A percentile compares a stretch with the other conserved stretches of the same genome.
Evolutionary conservation across 306 rosid genomes (phyloP).

Genomic region (Cicer chorassanicum): DNA sequence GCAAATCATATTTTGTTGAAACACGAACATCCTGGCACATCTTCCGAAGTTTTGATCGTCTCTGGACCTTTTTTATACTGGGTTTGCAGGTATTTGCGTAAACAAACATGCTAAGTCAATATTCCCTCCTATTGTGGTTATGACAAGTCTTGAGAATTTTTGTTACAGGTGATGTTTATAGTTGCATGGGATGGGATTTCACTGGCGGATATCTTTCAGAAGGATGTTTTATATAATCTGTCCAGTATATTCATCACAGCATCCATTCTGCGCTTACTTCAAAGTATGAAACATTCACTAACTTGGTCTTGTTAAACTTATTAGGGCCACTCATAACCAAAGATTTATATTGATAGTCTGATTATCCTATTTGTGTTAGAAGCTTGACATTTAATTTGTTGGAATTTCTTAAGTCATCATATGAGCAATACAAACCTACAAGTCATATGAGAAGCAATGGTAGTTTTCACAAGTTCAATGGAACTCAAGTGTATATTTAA

Average conservation of each 20-base stretch:
- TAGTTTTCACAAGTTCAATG: conserved; percentile 20
- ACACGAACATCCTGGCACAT: conserved; percentile 91
- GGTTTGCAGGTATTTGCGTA: conserved; percentile 78
- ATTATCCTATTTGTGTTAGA: conserved; percentile 22
- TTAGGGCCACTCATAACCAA: conserved; percentile 18
- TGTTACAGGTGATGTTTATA: conserved; percentile 72
- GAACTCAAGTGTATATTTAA: conserved; percentile 18
- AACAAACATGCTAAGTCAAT: conserved; percentile 30
- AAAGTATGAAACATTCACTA: conserved; percentile 63
- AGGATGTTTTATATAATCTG: conserved; percentile 63
- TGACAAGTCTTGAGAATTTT: conserved; percentile 42
- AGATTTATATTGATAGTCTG: conserved; percentile 15
- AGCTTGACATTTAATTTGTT: conserved; percentile 36
- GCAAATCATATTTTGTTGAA: conserved; percentile 88
- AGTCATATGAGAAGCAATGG: conserved; percentile 24
- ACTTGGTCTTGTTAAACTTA: conserved; percentile 19
- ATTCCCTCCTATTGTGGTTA: conserved; percentile 44
- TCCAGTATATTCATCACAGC: conserved; percentile 97
- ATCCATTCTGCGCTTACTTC: conserved; percentile 88
- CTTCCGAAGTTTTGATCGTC: conserved; percentile 90
- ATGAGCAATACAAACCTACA: conserved; percentile 22
- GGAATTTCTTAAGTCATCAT: conserved; percentile 28
- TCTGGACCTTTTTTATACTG: conserved; percentile 91
- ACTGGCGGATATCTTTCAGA: conserved; percentile 60
- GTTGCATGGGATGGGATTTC: conserved; percentile 73